Percentiles rank a stretch among this genome's conserved stretches.
phyloP scores from a whole-genome alignment of 345 rosid species.

The Melaleuca alternifolia region DNA sequence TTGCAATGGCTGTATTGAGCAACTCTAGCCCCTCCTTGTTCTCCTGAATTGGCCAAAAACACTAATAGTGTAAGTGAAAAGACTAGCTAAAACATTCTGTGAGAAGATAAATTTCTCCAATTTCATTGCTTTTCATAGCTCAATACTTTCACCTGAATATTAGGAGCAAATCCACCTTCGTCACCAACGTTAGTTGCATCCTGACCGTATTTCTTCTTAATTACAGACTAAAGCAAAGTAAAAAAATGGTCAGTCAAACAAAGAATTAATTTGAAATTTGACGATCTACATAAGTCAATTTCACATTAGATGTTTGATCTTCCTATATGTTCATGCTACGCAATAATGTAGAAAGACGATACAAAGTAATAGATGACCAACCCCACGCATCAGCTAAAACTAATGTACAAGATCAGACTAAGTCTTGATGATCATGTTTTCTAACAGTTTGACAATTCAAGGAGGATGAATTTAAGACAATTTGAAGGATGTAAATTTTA shows the following conservation, averaged over 20 bases:
- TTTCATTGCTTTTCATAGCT: not conserved
- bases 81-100: not conserved
- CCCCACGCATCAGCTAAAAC: not conserved
- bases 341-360: not conserved
- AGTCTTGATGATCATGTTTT: not conserved
- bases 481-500: not conserved
- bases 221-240: constrained; percentile 35
- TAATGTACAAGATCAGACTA: not conserved
- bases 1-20: constrained; percentile 83
- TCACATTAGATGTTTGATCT: not conserved
- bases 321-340: not conserved
- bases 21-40: constrained; percentile 98
- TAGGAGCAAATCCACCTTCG: constrained; percentile 99
- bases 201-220: constrained; percentile 97
- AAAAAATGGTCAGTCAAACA: not conserved
- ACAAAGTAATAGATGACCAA: not conserved
- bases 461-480: not conserved
- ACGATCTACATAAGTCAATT: not conserved
- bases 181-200: constrained; percentile 99
- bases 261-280: not conserved
- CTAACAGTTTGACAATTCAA: not conserved
- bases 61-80: not conserved
- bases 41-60: constrained; percentile 34
- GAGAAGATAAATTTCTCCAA: not conserved
- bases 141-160: constrained; percentile 53